phyloP scores from a whole-genome alignment of 23 red algal genomes.

The Gracilaria gracilis region DNA sequence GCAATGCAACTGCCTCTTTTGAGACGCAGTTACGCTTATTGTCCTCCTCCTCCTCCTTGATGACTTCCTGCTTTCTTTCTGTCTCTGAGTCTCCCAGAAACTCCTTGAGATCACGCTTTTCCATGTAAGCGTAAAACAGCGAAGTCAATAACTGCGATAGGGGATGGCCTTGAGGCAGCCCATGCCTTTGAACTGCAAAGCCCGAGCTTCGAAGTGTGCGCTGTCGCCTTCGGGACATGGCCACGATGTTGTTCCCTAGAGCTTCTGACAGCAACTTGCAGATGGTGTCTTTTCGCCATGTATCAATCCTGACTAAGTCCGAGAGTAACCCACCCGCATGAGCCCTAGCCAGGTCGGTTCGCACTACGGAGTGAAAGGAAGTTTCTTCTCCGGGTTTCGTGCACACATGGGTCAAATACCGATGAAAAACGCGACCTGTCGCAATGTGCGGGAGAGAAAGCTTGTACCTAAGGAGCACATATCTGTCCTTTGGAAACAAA shows the following conservation, averaged over 20 bases:
- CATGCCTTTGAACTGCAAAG: constrained; percentile 65
- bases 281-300: constrained; percentile 15
- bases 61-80: background rate
- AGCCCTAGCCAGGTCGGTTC: constrained; percentile 5
- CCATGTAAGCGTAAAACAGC: constrained; percentile 63
- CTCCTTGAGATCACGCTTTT: constrained; percentile 42
- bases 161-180: constrained; percentile 59
- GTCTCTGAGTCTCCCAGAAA: constrained; percentile 17
- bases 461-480: constrained; percentile 35
- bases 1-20: constrained; percentile 15
- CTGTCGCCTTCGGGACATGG: constrained; percentile 17
- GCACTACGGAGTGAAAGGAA: constrained; percentile 41
- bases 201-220: constrained; percentile 21
- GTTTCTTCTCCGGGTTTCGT: constrained; percentile 62
- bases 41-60: background rate
- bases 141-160: constrained; percentile 65
- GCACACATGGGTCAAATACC: constrained; percentile 46
- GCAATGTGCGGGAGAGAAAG: background rate
- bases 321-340: constrained; percentile 54
- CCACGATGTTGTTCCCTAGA: constrained; percentile 46
- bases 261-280: constrained; percentile 21
- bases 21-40: background rate
- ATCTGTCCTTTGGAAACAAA: constrained; percentile 42
- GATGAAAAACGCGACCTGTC: constrained; percentile 1
- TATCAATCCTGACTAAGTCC: constrained; percentile 28